A percentile compares a stretch with the other conserved stretches of the same genome.
Conservation (phyloP, 306 rosid species). For the Castanospermum australe region DNA sequence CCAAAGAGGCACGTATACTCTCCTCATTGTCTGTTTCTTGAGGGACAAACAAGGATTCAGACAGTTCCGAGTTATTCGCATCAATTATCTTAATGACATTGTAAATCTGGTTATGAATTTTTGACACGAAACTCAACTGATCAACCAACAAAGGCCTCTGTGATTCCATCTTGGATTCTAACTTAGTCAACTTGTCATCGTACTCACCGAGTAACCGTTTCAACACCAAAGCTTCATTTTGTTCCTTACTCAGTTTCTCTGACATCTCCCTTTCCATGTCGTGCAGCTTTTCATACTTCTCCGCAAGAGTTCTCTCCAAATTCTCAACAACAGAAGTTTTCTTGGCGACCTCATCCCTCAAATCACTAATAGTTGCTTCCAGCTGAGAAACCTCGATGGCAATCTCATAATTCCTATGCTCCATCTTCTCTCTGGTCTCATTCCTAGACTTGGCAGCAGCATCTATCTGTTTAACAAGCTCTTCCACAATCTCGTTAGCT, state of each 20-base stretch:
- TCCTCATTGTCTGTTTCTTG: conserved; percentile 88
- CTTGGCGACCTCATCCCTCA: conserved; percentile 78
- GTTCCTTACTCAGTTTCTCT: conserved; percentile 51
- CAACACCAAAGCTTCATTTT: conserved; percentile 57
- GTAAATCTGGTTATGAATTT: conserved; percentile 74
- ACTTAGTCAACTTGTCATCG: conserved; percentile 62
- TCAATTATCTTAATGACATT: conserved; percentile 60
- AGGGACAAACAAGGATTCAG: conserved; percentile 85
- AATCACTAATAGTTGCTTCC: conserved; percentile 75
- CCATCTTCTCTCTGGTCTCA: conserved; percentile 90
- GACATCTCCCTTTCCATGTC: conserved; percentile 51
- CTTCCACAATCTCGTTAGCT: conserved; percentile 91
- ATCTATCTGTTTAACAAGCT: conserved; percentile 79
- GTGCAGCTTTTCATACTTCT: conserved; percentile 57
- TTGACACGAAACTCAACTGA: conserved; percentile 77
- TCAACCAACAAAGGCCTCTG: conserved; percentile 76
- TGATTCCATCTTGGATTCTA: conserved; percentile 55
- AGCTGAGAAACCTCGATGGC: conserved; percentile 97
- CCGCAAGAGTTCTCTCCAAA: conserved; percentile 59
- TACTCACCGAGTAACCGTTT: conserved; percentile 59
- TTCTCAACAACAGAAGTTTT: conserved; percentile 51
- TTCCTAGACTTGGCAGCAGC: conserved; percentile 65
- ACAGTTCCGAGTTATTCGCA: conserved; percentile 54
- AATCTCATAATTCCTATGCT: conserved; percentile 90
- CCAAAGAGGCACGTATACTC: conserved; percentile 81